phyloP scores from a whole-genome alignment of 352 stramenopile genomes.

The Phytophthora constricta region DNA sequence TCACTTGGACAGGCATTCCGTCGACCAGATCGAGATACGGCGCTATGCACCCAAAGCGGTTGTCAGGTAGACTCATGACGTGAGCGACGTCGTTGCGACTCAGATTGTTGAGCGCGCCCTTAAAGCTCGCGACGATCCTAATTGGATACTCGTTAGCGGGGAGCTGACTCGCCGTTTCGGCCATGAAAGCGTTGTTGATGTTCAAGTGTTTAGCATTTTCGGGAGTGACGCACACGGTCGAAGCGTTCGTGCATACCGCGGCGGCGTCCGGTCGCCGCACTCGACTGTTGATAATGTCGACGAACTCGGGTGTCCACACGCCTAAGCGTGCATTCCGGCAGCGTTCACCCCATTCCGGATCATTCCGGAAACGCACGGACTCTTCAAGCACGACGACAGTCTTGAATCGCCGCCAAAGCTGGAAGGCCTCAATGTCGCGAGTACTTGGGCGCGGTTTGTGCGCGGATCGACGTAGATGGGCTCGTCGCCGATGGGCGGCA shows the following conservation, averaged over 20 bases:
- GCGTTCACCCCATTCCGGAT: conserved; percentile 3
- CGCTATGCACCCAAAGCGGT: no score
- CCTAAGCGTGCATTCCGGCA: not conserved
- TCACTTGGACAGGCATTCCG: no score
- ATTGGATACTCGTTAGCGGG: not conserved
- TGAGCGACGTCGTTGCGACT: not conserved
- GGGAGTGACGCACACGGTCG: not conserved
- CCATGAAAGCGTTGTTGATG: conserved; percentile 13
- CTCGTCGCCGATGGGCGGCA: conserved; percentile 1
- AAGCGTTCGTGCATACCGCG: no score
- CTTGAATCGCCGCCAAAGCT: conserved; percentile 4
- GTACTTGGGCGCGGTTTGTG: not conserved
- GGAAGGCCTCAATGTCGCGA: conserved; percentile 3
- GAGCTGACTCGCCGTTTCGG: not conserved
- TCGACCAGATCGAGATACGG: no score
- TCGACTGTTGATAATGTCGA: conserved; percentile 9
- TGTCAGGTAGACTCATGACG: no score
- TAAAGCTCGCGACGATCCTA: not conserved
- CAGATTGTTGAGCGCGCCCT: not conserved
- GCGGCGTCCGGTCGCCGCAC: not conserved
- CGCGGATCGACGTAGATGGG: not conserved
- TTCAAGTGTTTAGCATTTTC: not conserved
- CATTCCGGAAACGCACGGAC: conserved; percentile 1
- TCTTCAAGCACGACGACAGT: conserved; percentile 8
- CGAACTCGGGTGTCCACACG: conserved; percentile 5